phyloP scores from a whole-genome alignment of 768 basidiomycete species.

The Chalciporus sphaerocephalus region DNA sequence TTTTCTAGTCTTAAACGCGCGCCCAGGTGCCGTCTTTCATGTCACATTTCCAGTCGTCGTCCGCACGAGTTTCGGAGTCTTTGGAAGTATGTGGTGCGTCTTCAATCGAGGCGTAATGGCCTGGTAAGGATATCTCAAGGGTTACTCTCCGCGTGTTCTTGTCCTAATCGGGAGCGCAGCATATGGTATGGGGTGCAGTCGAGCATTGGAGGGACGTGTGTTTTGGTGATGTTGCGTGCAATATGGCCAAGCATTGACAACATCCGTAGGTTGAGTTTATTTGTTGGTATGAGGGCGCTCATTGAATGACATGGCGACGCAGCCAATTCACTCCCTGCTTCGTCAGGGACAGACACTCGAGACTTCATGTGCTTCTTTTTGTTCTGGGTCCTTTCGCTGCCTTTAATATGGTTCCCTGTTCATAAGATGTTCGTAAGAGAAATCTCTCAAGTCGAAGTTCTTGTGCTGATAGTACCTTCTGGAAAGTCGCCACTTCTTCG shows the following conservation, averaged over 20 bases:
- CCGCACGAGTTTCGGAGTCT: constrained; percentile 74
- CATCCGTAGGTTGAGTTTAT: constrained; percentile 45
- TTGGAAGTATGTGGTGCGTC: constrained; percentile 74
- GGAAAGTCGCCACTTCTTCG: constrained; percentile 70
- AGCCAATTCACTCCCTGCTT: constrained; percentile 71
- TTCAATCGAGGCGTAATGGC: constrained; percentile 74
- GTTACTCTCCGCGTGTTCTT: constrained; percentile 13
- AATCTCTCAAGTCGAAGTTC: constrained; percentile 2
- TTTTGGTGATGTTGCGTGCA: constrained; percentile 67
- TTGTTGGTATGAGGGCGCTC: constrained; percentile 1
- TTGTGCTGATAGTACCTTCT: constrained; percentile 9
- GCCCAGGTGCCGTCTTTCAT: constrained; percentile 74
- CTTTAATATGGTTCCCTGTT: constrained; percentile 78
- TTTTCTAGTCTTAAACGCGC: constrained; percentile 73
- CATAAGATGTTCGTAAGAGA: constrained; percentile 61
- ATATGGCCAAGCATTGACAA: constrained; percentile 73
- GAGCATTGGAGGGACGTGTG: constrained; percentile 77
- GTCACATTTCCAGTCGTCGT: constrained; percentile 73
- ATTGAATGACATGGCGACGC: constrained; percentile 5
- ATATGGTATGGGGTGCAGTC: constrained; percentile 79
- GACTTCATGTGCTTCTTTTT: constrained; percentile 82
- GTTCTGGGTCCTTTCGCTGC: constrained; percentile 79
- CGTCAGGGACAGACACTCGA: constrained; percentile 69
- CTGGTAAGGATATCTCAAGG: constrained; percentile 44
- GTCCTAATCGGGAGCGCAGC: constrained; percentile 31